phyloP scores from a whole-genome alignment of 176 grass and related monocot genomes.

The Musa beccarii region DNA sequence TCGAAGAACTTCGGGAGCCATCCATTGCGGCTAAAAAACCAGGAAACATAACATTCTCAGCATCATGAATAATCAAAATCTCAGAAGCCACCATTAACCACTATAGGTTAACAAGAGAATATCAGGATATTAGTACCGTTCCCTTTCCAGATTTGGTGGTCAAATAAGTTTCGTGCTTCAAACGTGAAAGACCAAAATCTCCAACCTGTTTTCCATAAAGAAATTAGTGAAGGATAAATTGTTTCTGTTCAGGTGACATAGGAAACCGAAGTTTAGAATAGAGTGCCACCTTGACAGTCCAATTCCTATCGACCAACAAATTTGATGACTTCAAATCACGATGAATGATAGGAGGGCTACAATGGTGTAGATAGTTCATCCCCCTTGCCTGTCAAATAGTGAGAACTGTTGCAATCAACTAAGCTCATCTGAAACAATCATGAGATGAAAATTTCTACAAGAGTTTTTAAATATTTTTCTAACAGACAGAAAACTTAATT shows the following conservation, averaged over 20 bases:
- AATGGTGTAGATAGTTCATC: conserved; percentile 99
- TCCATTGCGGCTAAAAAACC: conserved; percentile 82
- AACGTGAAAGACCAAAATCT: conserved; percentile 96
- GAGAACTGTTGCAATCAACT: conserved; percentile 1
- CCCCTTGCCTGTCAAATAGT: conserved; percentile 60
- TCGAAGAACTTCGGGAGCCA: conserved; percentile 96
- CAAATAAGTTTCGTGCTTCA: conserved; percentile 87
- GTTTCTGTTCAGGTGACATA: background rate
- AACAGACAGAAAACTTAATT: no score
- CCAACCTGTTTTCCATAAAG: conserved; percentile 52
- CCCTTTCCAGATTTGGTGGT: conserved; percentile 91
- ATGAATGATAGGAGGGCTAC: conserved; percentile 80
- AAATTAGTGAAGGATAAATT: background rate
- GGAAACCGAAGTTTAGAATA: background rate
- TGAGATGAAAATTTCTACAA: no score
- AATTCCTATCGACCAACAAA: conserved; percentile 98
- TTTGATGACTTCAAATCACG: conserved; percentile 99
- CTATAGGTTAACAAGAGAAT: background rate
- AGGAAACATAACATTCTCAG: background rate
- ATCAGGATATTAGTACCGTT: conserved; percentile 43
- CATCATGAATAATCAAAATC: background rate
- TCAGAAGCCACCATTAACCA: background rate
- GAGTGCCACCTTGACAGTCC: conserved; percentile 73
- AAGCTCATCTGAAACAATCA: background rate
- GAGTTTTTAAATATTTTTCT: no score